Conservation (phyloP, 768 basidiomycete species). For the Termitomyces sp. region DNA sequence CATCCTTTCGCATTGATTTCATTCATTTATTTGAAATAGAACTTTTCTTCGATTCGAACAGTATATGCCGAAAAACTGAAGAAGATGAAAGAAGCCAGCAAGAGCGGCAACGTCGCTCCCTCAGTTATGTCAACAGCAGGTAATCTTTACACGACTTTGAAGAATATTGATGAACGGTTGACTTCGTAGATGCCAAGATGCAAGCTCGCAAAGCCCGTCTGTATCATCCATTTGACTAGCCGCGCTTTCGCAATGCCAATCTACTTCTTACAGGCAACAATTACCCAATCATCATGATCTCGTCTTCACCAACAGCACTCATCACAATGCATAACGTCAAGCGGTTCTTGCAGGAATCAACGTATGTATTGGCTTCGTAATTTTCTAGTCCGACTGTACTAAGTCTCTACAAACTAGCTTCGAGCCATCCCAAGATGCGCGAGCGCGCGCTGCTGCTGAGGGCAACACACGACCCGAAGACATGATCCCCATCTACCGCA, state of each 20-base stretch:
- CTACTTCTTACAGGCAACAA: conserved; percentile 43
- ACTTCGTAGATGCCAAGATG: conserved; percentile 44
- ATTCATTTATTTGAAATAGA: conserved; percentile 38
- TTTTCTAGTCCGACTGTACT: background rate
- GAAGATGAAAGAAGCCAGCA: conserved; percentile 63
- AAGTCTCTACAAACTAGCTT: conserved; percentile 37
- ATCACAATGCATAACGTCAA: conserved; percentile 99
- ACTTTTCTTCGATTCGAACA: conserved; percentile 66
- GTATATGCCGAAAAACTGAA: conserved; percentile 76
- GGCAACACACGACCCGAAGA: conserved; percentile 77
- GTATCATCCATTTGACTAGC: conserved; percentile 19
- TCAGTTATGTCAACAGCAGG: conserved; percentile 36
- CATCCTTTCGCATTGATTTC: background rate
- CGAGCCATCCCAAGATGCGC: conserved; percentile 71
- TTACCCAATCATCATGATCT: conserved; percentile 96
- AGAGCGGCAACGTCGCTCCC: conserved; percentile 35
- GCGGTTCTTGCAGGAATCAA: conserved; percentile 84
- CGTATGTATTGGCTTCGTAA: conserved; percentile 36
- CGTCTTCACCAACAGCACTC: conserved; percentile 89
- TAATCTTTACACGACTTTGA: conserved; percentile 11
- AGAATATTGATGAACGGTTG: background rate
- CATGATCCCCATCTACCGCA: conserved; percentile 82
- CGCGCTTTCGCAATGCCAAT: background rate
- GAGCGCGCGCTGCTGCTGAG: conserved; percentile 58
- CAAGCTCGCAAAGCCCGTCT: conserved; percentile 66